phyloP scores from a whole-genome alignment of 768 basidiomycete genomes.

The Crepidotus variabilis region DNA sequence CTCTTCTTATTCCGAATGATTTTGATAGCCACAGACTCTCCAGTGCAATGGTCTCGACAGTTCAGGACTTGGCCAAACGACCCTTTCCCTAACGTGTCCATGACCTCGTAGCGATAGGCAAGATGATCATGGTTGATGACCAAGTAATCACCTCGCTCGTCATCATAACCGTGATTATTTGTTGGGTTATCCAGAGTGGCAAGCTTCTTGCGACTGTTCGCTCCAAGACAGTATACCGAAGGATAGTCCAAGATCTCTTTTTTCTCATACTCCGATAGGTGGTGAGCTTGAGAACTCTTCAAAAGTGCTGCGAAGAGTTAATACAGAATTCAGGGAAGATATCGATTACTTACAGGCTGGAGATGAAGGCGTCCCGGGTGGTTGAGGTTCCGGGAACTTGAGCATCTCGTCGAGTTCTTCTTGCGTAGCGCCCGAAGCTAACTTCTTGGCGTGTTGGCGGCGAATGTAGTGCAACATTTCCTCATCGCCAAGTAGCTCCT shows the following conservation, averaged over 20 bases:
- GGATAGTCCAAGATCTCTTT: conserved; percentile 90
- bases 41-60: conserved; percentile 93
- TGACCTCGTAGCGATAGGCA: conserved; percentile 93
- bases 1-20: conserved; percentile 99
- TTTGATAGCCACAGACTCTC: conserved; percentile 96
- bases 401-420: conserved; percentile 86
- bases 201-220: conserved; percentile 77
- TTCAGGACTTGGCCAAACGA: conserved; percentile 97
- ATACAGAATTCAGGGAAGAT: conserved; percentile 6
- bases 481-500: conserved; percentile 86
- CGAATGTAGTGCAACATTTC: conserved; percentile 96
- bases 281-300: conserved; percentile 59
- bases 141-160: conserved; percentile 96
- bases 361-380: conserved; percentile 60
- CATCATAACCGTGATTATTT: conserved; percentile 95
- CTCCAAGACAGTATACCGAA: conserved; percentile 78
- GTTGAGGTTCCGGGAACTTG: conserved; percentile 87
- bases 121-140: conserved; percentile 90
- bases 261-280: conserved; percentile 83
- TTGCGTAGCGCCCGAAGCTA: conserved; percentile 79
- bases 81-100: conserved; percentile 92
- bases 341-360: conserved; percentile 58
- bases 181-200: conserved; percentile 67
- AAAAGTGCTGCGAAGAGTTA: conserved; percentile 48
- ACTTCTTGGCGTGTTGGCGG: conserved; percentile 84